Percentiles rank a stretch among this genome's conserved stretches.
phyloP scores from a whole-genome alignment of 2,329 filamentous ascomycete species.

The Akanthomyces muscarius region DNA sequence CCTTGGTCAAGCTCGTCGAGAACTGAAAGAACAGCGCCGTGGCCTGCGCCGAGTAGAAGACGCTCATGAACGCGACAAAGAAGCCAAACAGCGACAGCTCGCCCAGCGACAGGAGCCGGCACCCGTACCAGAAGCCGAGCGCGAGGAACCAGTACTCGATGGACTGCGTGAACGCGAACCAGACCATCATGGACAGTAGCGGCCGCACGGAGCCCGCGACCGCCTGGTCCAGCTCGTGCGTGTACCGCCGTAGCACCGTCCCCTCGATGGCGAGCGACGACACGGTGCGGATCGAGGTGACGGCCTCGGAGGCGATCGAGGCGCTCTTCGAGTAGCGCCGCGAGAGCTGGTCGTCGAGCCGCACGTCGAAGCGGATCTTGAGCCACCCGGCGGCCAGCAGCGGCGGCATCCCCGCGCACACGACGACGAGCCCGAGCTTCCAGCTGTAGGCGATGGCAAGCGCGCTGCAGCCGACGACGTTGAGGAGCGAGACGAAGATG shows the following conservation, averaged over 20 bases:
- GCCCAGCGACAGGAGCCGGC: slow-evolving; percentile 33
- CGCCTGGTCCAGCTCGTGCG: slow-evolving; percentile 26
- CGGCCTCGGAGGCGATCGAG: slow-evolving; percentile 42
- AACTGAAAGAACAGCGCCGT: slow-evolving; percentile 41
- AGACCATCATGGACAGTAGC: slow-evolving; percentile 32
- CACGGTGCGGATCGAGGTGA: slow-evolving; percentile 43
- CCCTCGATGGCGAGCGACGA: slow-evolving; percentile 37
- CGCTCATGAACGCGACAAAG: slow-evolving; percentile 48
- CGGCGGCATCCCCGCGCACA: slow-evolving; percentile 39
- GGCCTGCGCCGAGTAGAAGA: slow-evolving; percentile 44
- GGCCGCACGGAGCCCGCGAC: slow-evolving; percentile 27
- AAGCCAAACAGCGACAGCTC: slow-evolving; percentile 52
- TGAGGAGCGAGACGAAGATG: slow-evolving; percentile 39
- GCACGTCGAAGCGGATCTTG: slow-evolving; percentile 41
- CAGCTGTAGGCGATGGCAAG: slow-evolving; percentile 40
- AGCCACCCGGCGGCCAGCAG: slow-evolving; percentile 38
- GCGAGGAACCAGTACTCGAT: slow-evolving; percentile 38
- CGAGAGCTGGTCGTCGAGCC: slow-evolving; percentile 34
- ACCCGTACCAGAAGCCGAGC: slow-evolving; percentile 41
- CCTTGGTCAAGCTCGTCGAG: slow-evolving; percentile 51
- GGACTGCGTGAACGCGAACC: slow-evolving; percentile 35
- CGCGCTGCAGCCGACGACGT: slow-evolving; percentile 35
- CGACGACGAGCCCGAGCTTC: slow-evolving; percentile 42
- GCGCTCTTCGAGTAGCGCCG: slow-evolving; percentile 38
- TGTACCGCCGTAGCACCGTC: slow-evolving; percentile 32